Conservation (phyloP, 805 yeast species). For the Pachysolen tannophilus region DNA sequence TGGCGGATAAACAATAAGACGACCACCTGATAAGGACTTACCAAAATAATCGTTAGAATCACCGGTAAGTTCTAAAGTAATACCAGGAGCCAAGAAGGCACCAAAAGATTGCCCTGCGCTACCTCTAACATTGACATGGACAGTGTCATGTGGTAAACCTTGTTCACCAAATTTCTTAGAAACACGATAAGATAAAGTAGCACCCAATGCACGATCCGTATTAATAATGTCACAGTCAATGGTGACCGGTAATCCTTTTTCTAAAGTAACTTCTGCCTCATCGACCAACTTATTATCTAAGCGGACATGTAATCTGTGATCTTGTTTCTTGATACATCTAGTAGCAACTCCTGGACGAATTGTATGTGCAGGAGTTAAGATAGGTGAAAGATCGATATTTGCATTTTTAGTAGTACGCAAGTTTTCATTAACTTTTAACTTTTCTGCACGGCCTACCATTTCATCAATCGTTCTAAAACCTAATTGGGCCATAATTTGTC, state of each 20-base stretch:
- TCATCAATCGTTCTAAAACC: slow-evolving; percentile 95
- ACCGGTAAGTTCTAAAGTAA: slow-evolving; percentile 92
- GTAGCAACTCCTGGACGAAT: slow-evolving; percentile 97
- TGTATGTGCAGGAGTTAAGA: slow-evolving; percentile 93
- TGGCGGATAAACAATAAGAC: slow-evolving; percentile 89
- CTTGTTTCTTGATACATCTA: slow-evolving; percentile 85
- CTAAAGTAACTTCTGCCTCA: slow-evolving; percentile 92
- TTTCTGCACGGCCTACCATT: slow-evolving; percentile 97
- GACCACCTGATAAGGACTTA: slow-evolving; percentile 94
- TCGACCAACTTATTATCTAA: slow-evolving; percentile 93
- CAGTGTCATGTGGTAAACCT: slow-evolving; percentile 93
- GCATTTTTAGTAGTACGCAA: slow-evolving; percentile 83
- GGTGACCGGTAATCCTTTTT: slow-evolving; percentile 91
- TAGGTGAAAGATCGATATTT: slow-evolving; percentile 85
- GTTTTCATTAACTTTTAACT: slow-evolving; percentile 76
- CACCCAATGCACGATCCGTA: slow-evolving; percentile 94
- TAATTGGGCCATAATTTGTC: slow-evolving; percentile 87
- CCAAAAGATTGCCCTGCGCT: slow-evolving; percentile 99
- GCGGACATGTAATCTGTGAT: slow-evolving; percentile 87
- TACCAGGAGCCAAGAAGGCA: slow-evolving; percentile 94
- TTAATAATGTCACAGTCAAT: slow-evolving; percentile 90
- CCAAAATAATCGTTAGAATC: slow-evolving; percentile 98
- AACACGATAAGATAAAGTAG: slow-evolving; percentile 89
- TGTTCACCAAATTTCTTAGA: slow-evolving; percentile 90
- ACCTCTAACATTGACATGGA: slow-evolving; percentile 85